These are phyloP conservation scores for Isoetes engelmannii DNA, from an alignment of 83 land plant species.

Conservation along the genomic window DNA sequence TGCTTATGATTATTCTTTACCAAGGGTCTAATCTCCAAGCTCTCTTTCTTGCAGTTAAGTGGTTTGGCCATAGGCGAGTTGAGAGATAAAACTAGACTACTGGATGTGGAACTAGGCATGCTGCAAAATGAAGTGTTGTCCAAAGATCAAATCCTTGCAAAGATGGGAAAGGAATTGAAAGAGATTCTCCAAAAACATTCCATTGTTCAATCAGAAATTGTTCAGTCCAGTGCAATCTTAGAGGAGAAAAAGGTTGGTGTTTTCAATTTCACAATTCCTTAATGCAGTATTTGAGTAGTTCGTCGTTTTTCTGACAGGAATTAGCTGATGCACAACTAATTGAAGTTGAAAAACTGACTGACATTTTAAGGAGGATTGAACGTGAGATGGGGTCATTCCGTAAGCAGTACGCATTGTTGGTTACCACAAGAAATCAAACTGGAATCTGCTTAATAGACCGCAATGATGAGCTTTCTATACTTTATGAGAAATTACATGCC, in stretches of 20 bases:
- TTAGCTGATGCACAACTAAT: slow-evolving; percentile 19
- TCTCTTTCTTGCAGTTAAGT: slow-evolving; percentile 19
- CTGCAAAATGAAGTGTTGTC: slow-evolving; percentile 26
- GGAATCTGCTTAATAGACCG: slow-evolving; percentile 36
- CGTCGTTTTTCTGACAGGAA: slow-evolving; percentile 5
- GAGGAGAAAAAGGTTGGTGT: slow-evolving; percentile 22
- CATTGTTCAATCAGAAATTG: slow-evolving; percentile 19
- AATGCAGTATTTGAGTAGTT: background rate
- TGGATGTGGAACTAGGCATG: slow-evolving; percentile 20
- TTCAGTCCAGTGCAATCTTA: slow-evolving; percentile 6
- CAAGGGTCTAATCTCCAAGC: too few relatives aligned
- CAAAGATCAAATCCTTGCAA: slow-evolving; percentile 23
- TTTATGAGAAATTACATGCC: slow-evolving; percentile 31
- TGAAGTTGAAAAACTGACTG: slow-evolving; percentile 22
- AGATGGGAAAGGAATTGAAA: slow-evolving; percentile 19
- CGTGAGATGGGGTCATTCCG: slow-evolving; percentile 22
- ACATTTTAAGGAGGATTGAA: slow-evolving; percentile 17
- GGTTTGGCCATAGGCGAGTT: slow-evolving; percentile 24
- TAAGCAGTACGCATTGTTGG: slow-evolving; percentile 22
- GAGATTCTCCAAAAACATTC: slow-evolving; percentile 15
- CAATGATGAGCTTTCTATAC: slow-evolving; percentile 41
- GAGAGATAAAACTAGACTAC: slow-evolving; percentile 20
- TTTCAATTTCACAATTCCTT: background rate
- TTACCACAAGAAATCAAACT: slow-evolving; percentile 21
- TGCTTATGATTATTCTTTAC: too few relatives aligned